Evolutionary conservation across 805 yeast species (phyloP).

Genomic region (Metschnikowia santaceciliae): DNA sequence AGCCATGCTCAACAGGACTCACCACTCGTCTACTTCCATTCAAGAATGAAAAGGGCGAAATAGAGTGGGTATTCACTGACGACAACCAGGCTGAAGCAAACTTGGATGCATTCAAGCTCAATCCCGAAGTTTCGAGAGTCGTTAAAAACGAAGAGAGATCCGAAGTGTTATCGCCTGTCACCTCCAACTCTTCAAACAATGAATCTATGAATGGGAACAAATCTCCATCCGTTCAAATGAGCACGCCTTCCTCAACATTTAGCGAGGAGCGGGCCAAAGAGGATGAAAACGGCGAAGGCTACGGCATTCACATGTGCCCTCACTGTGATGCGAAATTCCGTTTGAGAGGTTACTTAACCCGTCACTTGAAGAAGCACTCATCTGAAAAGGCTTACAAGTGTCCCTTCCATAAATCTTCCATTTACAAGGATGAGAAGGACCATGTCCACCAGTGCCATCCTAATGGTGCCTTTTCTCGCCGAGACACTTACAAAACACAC

Average conservation of each 20-base stretch:
- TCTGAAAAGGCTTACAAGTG: conserved; percentile 49
- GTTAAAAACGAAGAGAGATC: conserved; percentile 5
- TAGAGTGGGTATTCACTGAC: conserved; percentile 55
- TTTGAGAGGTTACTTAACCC: conserved; percentile 51
- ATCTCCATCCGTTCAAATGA: conserved; percentile 26
- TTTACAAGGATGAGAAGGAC: conserved; percentile 37
- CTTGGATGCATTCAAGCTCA: conserved; percentile 26
- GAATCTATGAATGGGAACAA: conserved; percentile 26
- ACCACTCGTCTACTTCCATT: conserved; percentile 49
- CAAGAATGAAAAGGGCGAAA: conserved; percentile 50
- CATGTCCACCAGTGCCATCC: conserved; percentile 49
- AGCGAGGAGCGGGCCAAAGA: conserved; percentile 18
- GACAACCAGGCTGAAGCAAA: conserved; percentile 27
- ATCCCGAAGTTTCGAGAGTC: conserved; percentile 1
- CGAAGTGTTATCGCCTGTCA: conserved; percentile 31
- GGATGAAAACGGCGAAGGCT: conserved; percentile 11
- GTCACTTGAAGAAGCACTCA: conserved; percentile 53
- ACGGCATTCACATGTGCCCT: conserved; percentile 38
- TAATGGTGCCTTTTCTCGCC: conserved; percentile 54
- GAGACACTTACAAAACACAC: conserved; percentile 59
- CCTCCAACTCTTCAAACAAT: conserved; percentile 32
- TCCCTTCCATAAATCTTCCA: conserved; percentile 43
- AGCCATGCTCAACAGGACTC: conserved; percentile 48
- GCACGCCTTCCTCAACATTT: conserved; percentile 28
- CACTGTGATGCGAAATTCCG: conserved; percentile 48